phyloP scores from a whole-genome alignment of 495 filamentous ascomycete species.

The Cryomyces minteri region DNA sequence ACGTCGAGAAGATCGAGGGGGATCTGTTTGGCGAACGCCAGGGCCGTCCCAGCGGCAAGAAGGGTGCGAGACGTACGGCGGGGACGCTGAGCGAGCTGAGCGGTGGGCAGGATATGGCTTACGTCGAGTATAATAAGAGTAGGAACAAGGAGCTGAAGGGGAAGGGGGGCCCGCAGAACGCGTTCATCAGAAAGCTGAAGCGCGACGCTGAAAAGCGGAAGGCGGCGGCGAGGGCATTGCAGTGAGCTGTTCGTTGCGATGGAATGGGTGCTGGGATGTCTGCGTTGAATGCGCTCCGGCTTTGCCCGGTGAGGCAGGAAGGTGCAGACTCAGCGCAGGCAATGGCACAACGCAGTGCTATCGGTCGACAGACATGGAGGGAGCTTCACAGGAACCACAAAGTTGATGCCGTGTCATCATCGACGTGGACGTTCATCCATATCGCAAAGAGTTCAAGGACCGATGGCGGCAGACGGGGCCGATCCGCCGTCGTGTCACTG shows the following conservation, averaged over 20 bases:
- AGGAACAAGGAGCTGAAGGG: constrained; percentile 68
- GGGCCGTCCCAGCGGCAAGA: constrained; percentile 21
- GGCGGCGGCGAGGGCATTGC: constrained; percentile 15
- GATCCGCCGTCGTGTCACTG: no score
- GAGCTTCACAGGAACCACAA: no score
- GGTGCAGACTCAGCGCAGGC: no score
- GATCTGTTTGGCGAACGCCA: constrained; percentile 59
- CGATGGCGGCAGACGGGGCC: no score
- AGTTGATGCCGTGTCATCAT: no score
- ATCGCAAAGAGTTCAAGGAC: no score
- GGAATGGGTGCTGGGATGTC: neutral
- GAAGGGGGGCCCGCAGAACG: constrained; percentile 35
- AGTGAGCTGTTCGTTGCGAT: neutral
- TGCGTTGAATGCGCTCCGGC: no score
- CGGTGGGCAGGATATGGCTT: constrained; percentile 92
- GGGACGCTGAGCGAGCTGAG: constrained; percentile 70
- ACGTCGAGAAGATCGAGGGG: constrained; percentile 62
- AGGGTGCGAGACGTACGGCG: constrained; percentile 52
- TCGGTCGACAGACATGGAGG: no score
- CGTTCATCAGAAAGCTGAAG: constrained; percentile 66
- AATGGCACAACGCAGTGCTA: no score
- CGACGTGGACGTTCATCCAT: no score
- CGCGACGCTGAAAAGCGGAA: constrained; percentile 51
- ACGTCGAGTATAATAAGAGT: constrained; percentile 69
- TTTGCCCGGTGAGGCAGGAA: no score